phyloP scores from a whole-genome alignment of 75 land plant species.

The Selaginella moellendorffii region DNA sequence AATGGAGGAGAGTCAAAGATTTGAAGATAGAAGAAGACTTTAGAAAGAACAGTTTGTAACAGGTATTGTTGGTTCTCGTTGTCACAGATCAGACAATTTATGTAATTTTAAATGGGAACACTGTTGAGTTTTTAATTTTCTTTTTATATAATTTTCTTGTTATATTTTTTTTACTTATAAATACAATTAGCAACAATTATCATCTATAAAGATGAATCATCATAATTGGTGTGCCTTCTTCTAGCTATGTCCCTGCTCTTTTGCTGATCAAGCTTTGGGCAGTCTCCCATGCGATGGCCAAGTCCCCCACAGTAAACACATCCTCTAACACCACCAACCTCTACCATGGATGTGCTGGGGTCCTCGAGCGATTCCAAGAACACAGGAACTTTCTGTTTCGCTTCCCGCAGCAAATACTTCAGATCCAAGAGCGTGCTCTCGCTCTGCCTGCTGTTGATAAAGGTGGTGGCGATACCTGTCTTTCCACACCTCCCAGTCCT shows the following conservation, averaged over 20 bases:
- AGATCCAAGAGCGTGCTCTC: constrained; percentile 85
- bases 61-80: no score
- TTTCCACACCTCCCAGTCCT: constrained; percentile 90
- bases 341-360: constrained; percentile 93
- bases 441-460: constrained; percentile 85
- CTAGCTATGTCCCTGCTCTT: constrained; percentile 76
- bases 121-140: no score
- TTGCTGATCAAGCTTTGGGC: constrained; percentile 86
- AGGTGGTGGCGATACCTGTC: constrained; percentile 91
- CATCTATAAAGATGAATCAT: no score
- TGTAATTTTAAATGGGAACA: no score
- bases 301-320: constrained; percentile 94
- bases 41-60: no score
- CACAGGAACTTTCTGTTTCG: constrained; percentile 84
- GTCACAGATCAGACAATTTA: no score
- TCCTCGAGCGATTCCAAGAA: constrained; percentile 73
- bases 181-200: no score
- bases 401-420: constrained; percentile 85
- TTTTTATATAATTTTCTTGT: no score
- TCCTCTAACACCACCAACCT: constrained; percentile 72
- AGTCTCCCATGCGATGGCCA: constrained; percentile 78
- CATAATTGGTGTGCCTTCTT: constrained; percentile 79
- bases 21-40: no score
- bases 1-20: no score
- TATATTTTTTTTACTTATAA: no score